Evolutionary conservation across 352 stramenopile species (phyloP).

Genomic region (Globisporangium camurandrum): DNA sequence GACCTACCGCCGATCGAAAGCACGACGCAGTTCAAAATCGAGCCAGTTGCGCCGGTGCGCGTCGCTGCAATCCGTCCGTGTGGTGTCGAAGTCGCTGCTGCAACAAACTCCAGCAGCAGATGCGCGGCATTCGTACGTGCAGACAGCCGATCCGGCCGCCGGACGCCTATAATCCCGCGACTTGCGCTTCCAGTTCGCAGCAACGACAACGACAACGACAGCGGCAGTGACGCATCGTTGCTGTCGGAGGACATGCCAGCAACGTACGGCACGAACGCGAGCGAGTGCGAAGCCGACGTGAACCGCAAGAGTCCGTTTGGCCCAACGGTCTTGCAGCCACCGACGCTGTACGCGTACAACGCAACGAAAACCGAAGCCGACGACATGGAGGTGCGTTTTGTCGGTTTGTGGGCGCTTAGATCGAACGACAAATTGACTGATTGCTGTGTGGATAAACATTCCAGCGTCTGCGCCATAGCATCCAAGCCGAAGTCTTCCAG

Average conservation of each 20-base stretch:
- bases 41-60: constrained; percentile 10
- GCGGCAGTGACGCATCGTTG: too few relatives aligned
- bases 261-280: constrained; percentile 31
- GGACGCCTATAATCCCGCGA: too few relatives aligned
- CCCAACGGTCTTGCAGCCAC: constrained; percentile 21
- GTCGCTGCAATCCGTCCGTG: constrained; percentile 6
- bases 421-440: not conserved
- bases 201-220: too few relatives aligned
- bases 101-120: too few relatives aligned
- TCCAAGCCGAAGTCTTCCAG: constrained; percentile 59
- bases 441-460: constrained; percentile 9
- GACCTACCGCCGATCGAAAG: constrained; percentile 44
- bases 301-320: constrained; percentile 27
- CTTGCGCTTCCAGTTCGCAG: too few relatives aligned
- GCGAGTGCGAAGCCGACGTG: constrained; percentile 34
- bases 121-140: too few relatives aligned
- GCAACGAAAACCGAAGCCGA: constrained; percentile 55
- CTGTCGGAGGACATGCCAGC: constrained; percentile 50
- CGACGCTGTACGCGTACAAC: constrained; percentile 44
- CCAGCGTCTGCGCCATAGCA: constrained; percentile 61
- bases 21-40: constrained; percentile 24
- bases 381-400: constrained; percentile 58
- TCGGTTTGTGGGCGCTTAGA: not conserved
- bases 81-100: constrained; percentile 2
- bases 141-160: too few relatives aligned